Conservation (phyloP, 176 grass and related monocot species). For the Zoysia japonica region DNA sequence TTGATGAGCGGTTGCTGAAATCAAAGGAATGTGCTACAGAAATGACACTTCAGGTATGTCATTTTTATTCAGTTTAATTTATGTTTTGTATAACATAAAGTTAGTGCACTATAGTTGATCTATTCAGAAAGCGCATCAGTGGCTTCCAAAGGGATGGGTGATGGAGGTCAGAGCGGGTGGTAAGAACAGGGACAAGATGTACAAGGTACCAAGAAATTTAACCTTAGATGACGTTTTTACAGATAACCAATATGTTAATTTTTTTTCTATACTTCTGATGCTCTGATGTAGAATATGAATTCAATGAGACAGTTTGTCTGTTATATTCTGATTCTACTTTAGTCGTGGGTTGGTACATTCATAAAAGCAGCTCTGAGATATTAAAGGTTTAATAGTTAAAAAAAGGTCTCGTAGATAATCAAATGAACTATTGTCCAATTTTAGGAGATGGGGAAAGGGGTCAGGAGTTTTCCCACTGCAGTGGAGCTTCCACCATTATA, state of each 20-base stretch:
- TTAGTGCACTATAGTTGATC: background rate
- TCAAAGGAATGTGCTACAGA: background rate
- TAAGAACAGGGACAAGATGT: constrained; percentile 45
- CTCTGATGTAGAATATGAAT: background rate
- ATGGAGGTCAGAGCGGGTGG: constrained; percentile 48
- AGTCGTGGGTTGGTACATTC: too few species aligned
- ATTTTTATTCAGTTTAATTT: too few species aligned
- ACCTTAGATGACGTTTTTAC: background rate
- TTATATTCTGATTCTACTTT: too few species aligned
- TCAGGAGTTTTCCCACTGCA: too few species aligned
- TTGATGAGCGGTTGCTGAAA: constrained; percentile 32
- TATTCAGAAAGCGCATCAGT: constrained; percentile 18
- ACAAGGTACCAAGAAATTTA: constrained; percentile 33
- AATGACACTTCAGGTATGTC: constrained; percentile 14
- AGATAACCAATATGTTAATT: background rate
- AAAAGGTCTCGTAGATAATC: too few species aligned
- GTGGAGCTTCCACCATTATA: too few species aligned
- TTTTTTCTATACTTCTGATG: background rate
- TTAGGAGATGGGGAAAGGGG: too few species aligned
- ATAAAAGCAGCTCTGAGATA: too few species aligned
- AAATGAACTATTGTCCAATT: too few species aligned
- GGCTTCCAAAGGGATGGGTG: constrained; percentile 52
- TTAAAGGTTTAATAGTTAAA: too few species aligned
- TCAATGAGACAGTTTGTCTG: too few species aligned
- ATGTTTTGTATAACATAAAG: too few species aligned